These are phyloP conservation scores for Pestalotiopsis sp. DNA, from an alignment of 2,329 filamentous ascomycete species.

Conservation along the genomic window DNA sequence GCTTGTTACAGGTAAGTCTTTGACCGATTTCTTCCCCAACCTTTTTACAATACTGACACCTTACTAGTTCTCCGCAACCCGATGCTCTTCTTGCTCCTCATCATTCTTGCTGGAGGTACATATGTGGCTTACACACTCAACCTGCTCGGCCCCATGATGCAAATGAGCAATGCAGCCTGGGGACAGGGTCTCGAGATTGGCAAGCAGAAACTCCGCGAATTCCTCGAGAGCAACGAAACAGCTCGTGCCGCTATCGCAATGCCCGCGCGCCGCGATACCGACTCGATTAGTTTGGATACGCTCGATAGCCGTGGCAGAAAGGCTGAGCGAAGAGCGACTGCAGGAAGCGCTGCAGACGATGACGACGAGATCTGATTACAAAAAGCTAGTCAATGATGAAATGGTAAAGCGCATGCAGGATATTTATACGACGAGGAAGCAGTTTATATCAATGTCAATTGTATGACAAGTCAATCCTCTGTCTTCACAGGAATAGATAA, in stretches of 20 bases:
- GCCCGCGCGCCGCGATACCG: slow-evolving; percentile 50
- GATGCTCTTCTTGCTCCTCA: slow-evolving; percentile 85
- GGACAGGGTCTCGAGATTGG: slow-evolving; percentile 87
- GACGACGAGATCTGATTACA: slow-evolving; percentile 60
- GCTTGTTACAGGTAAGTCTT: slow-evolving; percentile 79
- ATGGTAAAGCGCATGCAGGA: slow-evolving; percentile 9
- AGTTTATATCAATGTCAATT: slow-evolving; percentile 9
- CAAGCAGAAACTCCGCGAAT: slow-evolving; percentile 88
- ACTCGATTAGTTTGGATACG: slow-evolving; percentile 59
- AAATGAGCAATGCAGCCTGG: slow-evolving; percentile 89
- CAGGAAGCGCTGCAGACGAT: slow-evolving; percentile 44
- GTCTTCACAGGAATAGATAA: neutral
- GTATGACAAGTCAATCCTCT: neutral
- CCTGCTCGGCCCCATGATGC: slow-evolving; percentile 91
- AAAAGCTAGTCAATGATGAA: slow-evolving; percentile 1
- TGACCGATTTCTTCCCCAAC: neutral
- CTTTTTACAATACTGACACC: slow-evolving; percentile 15
- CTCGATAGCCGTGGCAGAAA: slow-evolving; percentile 63
- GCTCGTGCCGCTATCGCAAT: slow-evolving; percentile 83
- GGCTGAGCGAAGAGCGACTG: slow-evolving; percentile 33
- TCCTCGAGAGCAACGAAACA: slow-evolving; percentile 84
- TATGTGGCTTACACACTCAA: slow-evolving; percentile 95
- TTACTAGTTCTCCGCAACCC: slow-evolving; percentile 85
- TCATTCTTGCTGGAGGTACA: slow-evolving; percentile 73
- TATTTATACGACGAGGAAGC: neutral